Conservation (phyloP, 108 stramenopile genomes). For the Licmophora abbreviata region DNA sequence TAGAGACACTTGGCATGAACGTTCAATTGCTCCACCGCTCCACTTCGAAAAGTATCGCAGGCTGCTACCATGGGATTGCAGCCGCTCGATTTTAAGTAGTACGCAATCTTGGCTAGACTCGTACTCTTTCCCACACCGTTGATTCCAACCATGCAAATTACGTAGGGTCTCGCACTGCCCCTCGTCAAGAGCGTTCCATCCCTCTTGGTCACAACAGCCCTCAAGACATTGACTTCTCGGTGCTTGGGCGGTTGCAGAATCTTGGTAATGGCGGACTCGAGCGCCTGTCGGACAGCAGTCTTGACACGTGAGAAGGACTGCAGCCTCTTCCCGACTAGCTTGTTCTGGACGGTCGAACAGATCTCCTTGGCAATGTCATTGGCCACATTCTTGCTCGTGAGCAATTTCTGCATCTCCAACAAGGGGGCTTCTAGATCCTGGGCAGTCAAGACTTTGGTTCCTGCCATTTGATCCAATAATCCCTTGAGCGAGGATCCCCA, state of each 20-base stretch:
- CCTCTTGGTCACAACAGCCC: conserved; percentile 49
- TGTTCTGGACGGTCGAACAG: conserved; percentile 40
- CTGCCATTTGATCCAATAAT: conserved; percentile 45
- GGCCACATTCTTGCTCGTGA: conserved; percentile 90
- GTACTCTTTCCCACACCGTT: conserved; percentile 93
- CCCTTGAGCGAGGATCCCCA: conserved; percentile 50
- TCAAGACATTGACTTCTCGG: conserved; percentile 42
- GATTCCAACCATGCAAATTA: conserved; percentile 93
- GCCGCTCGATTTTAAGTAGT: conserved; percentile 68
- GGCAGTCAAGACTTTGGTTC: conserved; percentile 52
- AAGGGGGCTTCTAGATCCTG: conserved; percentile 68
- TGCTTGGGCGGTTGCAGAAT: conserved; percentile 37
- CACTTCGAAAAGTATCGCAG: conserved; percentile 97
- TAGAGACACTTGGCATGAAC: conserved; percentile 87
- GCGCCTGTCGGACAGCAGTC: conserved; percentile 73
- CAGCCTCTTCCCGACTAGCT: conserved; percentile 62
- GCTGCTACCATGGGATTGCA: conserved; percentile 85
- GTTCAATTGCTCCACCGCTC: conserved; percentile 94
- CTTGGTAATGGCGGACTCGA: conserved; percentile 58
- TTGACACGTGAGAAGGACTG: conserved; percentile 64
- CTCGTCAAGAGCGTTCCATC: conserved; percentile 12
- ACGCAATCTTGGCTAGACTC: conserved; percentile 87
- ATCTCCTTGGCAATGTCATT: conserved; percentile 73
- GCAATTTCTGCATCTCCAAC: conserved; percentile 68
- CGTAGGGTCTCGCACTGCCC: conserved; percentile 63